A percentile compares a stretch with the other conserved stretches of the same genome.
Conservation (phyloP, 1,284 basidiomycete genomes). For the Cutaneotrichosporon dermatis region DNA sequence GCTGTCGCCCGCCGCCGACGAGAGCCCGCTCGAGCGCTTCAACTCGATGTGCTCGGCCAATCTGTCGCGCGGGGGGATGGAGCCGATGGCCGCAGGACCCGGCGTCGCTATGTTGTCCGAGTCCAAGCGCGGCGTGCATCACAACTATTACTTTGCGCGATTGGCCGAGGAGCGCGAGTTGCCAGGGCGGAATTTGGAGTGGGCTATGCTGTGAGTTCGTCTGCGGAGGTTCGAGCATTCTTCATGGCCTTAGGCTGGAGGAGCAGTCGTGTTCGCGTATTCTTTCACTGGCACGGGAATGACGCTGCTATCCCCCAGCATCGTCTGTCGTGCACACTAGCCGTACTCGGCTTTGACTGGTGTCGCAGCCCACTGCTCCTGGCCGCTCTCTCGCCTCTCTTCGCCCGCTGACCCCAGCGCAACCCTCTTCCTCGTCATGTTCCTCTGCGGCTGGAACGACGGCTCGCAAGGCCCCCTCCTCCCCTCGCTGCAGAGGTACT, state of each 20-base stretch:
- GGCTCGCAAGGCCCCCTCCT: slow-evolving; percentile 59
- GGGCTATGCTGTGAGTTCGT: slow-evolving; percentile 33
- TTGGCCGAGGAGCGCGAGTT: slow-evolving; percentile 25
- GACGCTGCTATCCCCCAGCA: no score
- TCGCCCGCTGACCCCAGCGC: slow-evolving; percentile 14
- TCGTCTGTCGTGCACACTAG: no score
- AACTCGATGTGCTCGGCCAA: background rate
- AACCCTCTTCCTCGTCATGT: slow-evolving; percentile 39
- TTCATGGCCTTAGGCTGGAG: no score
- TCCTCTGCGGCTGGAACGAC: slow-evolving; percentile 60
- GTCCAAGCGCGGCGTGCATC: slow-evolving; percentile 1
- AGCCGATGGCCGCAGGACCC: background rate
- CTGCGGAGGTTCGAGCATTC: background rate
- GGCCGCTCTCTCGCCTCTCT: no score
- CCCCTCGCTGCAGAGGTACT: slow-evolving; percentile 57
- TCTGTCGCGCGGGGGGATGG: background rate
- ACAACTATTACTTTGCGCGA: slow-evolving; percentile 24
- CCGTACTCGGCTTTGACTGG: no score
- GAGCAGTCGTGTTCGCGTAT: no score
- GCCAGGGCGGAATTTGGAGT: slow-evolving; percentile 16
- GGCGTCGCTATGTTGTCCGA: background rate
- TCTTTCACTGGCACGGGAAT: no score
- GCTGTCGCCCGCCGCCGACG: background rate
- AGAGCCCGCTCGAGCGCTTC: slow-evolving; percentile 1
- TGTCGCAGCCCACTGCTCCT: no score